Evolutionary conservation across 208 protist species (phyloP), one percentile per base, ranked within the genome.

Genomic region (Sergeia podlipaevii): DNA sequence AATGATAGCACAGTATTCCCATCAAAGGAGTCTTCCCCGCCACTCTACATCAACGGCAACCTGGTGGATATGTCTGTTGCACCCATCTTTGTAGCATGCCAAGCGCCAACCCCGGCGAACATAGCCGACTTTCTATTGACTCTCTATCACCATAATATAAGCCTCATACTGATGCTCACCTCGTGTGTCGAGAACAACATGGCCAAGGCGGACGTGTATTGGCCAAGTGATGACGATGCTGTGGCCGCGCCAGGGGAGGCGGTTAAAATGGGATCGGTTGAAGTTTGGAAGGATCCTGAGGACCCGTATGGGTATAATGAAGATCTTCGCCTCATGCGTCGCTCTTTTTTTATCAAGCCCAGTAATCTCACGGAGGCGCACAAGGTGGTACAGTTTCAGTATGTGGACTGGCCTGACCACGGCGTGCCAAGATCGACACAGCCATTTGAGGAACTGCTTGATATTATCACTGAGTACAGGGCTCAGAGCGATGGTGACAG

Each of bases 371-470:
- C 32, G 18, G 27, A 17, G 37, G 20, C 41, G 17, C 77, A 82
- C 52, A 71, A 65, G 46, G 26, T 94, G 15, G 33, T 62, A 5
- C 75, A 87, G 49, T 60, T 91, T 36, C 86, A 94, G 77, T 94
- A 94, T 53, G 72, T 69, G 4, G 83, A 78, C 20, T 94, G 86
- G 83, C 86, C 86, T 0, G 86, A 94, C 62, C 83, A 81, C 42
- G 82, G 82, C n/a, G 75, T 94, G 4, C 86, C 86, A 21, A 41
- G 60, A 47, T 83, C 73, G 47, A 74, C 68, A 21, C 65, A 69
- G 29, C 58, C 75, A 0, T 84, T 94, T 47, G 66, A 82, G 15
- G 56, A 58, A n/a, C 72, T 94, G 4, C 53, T 94, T 23, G 21
- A 62, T 1, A 62, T 77, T 18, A 72, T 91, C 24, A 54, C 57